These are phyloP conservation scores for Strigomonas culicis DNA, from an alignment of 208 protist genomes.

Conservation along the genomic window DNA sequence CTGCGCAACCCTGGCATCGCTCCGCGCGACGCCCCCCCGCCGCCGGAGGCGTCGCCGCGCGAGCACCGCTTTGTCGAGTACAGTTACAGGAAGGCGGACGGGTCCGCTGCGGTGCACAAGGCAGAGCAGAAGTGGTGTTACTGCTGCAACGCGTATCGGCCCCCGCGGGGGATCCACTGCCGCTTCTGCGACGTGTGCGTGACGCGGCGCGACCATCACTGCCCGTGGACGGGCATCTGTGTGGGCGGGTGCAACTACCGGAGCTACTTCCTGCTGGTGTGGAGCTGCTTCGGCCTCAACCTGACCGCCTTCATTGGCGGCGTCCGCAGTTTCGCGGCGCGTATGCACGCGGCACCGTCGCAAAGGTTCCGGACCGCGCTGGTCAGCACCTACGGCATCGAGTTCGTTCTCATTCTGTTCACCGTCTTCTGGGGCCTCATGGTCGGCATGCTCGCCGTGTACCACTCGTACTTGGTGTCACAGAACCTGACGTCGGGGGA, in stretches of 20 bases:
- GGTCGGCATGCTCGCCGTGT: slow-evolving; percentile 37
- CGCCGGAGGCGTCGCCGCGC: slow-evolving; percentile 29
- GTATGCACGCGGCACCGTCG: slow-evolving; percentile 2
- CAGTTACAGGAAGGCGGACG: slow-evolving; percentile 26
- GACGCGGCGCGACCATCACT: slow-evolving; percentile 89
- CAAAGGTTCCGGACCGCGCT: slow-evolving; percentile 22
- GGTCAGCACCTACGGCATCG: slow-evolving; percentile 58
- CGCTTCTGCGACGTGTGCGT: slow-evolving; percentile 87
- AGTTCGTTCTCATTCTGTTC: slow-evolving; percentile 56
- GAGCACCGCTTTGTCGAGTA: slow-evolving; percentile 30
- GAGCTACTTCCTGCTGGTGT: slow-evolving; percentile 68
- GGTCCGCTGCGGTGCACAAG: slow-evolving; percentile 11
- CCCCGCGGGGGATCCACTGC: slow-evolving; percentile 81
- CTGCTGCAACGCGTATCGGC: slow-evolving; percentile 78
- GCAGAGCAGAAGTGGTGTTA: slow-evolving; percentile 82
- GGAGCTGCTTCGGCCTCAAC: slow-evolving; percentile 33
- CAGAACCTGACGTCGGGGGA: slow-evolving; percentile 70
- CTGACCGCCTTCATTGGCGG: slow-evolving; percentile 44
- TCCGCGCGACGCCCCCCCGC: slow-evolving; percentile 28
- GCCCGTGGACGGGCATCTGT: slow-evolving; percentile 89
- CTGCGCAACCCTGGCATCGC: slow-evolving; percentile 61
- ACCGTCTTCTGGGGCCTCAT: slow-evolving; percentile 34
- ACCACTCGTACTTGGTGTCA: slow-evolving; percentile 66
- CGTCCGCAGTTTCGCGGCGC: slow-evolving; percentile 41
- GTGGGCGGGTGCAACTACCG: slow-evolving; percentile 86